phyloP scores from a whole-genome alignment of 2,329 filamentous ascomycete genomes.

The Bipolaris bicolor region DNA sequence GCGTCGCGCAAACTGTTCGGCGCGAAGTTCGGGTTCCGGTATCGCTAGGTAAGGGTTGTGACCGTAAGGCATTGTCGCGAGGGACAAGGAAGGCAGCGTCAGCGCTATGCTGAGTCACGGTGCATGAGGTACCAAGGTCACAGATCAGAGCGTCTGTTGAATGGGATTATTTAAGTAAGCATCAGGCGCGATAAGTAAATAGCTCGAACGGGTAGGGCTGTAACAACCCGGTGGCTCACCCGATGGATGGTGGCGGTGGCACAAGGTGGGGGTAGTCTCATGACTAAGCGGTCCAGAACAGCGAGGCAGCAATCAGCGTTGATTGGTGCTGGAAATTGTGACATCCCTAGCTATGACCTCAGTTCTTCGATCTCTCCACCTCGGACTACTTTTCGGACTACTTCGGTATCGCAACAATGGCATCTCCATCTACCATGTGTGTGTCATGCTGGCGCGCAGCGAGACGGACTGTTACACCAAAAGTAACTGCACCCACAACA shows the following conservation, averaged over 20 bases:
- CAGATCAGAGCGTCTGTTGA: background rate
- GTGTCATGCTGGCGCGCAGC: slow-evolving; percentile 38
- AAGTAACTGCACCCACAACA: slow-evolving; percentile 5
- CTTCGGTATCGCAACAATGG: slow-evolving; percentile 24
- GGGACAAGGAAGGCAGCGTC: slow-evolving; percentile 3
- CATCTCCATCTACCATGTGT: slow-evolving; percentile 39
- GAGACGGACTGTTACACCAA: slow-evolving; percentile 11
- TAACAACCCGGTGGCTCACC: slow-evolving; percentile 16
- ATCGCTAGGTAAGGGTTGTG: slow-evolving; percentile 33
- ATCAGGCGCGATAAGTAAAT: slow-evolving; percentile 14
- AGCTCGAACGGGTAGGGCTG: slow-evolving; percentile 14
- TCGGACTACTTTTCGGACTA: background rate
- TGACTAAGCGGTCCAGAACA: slow-evolving; percentile 29
- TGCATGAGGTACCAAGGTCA: slow-evolving; percentile 5
- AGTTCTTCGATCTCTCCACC: slow-evolving; percentile 9
- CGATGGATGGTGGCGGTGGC: slow-evolving; percentile 18
- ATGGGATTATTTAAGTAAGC: slow-evolving; percentile 2
- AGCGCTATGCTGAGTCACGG: background rate
- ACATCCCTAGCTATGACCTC: slow-evolving; percentile 23
- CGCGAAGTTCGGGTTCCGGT: slow-evolving; percentile 30
- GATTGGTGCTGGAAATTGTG: slow-evolving; percentile 20
- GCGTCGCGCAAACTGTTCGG: slow-evolving; percentile 38
- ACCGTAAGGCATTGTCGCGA: slow-evolving; percentile 32
- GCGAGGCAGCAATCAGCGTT: background rate
- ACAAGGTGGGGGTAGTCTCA: slow-evolving; percentile 13